These are phyloP conservation scores for Urochloa ruziziensis DNA, from an alignment of 176 grass and related monocot species.

Conservation along the genomic window DNA sequence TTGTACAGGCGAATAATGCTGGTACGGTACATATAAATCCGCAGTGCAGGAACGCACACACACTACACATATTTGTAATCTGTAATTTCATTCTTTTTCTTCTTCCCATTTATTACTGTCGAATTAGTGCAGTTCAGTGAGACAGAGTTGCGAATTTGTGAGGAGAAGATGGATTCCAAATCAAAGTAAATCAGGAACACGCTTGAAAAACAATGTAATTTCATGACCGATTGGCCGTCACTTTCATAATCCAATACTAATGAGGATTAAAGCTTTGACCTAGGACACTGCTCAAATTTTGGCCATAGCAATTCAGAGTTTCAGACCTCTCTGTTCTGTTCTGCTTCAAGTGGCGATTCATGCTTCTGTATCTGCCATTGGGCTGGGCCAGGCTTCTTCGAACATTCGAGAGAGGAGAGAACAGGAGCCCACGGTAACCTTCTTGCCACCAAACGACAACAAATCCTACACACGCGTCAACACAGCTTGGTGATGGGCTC, in stretches of 20 bases:
- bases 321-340: background rate
- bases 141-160: background rate
- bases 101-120: background rate
- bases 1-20: conserved; percentile 26
- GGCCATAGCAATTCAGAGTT: no score
- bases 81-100: background rate
- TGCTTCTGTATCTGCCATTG: background rate
- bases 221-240: background rate
- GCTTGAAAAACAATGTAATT: background rate
- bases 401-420: background rate
- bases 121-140: background rate
- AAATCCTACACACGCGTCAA: no score
- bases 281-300: background rate
- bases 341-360: no score
- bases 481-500: no score
- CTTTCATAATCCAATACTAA: background rate
- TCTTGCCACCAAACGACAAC: no score
- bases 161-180: background rate
- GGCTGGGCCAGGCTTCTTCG: background rate
- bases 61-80: background rate
- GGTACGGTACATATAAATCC: background rate
- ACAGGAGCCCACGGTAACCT: background rate
- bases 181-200: background rate
- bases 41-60: background rate
- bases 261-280: background rate